phyloP scores from a whole-genome alignment of 768 basidiomycete species.

The Lentinula sp. region DNA sequence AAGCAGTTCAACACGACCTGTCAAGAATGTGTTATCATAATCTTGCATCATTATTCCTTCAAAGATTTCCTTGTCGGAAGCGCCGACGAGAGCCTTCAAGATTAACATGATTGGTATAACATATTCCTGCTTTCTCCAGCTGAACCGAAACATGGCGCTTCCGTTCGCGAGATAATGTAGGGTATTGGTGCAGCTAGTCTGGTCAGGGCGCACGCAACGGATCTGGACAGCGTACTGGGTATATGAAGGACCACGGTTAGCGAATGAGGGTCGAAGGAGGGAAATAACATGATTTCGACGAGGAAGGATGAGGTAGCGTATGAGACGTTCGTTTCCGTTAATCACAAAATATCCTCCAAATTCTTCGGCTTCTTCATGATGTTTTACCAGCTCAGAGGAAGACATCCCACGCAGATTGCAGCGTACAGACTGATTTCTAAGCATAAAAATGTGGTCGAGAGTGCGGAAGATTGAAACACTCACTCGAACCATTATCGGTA shows the following conservation, averaged over 20 bases:
- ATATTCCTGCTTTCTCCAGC: constrained; percentile 97
- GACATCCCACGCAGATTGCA: constrained; percentile 88
- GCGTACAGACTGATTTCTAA: constrained; percentile 61
- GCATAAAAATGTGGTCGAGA: background rate
- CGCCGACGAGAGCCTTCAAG: constrained; percentile 86
- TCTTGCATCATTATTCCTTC: constrained; percentile 96
- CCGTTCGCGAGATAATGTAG: constrained; percentile 98
- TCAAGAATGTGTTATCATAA: constrained; percentile 94
- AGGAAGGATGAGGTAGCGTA: constrained; percentile 94
- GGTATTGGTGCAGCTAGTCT: constrained; percentile 89
- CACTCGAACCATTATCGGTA: constrained; percentile 97
- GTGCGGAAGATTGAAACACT: constrained; percentile 22
- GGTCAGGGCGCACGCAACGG: constrained; percentile 89
- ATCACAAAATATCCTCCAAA: constrained; percentile 99
- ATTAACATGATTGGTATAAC: constrained; percentile 96
- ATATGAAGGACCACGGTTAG: constrained; percentile 91
- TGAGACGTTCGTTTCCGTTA: constrained; percentile 98
- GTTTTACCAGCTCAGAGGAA: constrained; percentile 78
- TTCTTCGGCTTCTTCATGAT: constrained; percentile 96
- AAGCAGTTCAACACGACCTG: constrained; percentile 92
- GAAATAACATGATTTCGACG: constrained; percentile 94
- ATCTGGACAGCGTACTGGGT: constrained; percentile 93
- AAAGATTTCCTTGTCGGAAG: constrained; percentile 95
- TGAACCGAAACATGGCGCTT: constrained; percentile 94
- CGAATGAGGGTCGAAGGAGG: constrained; percentile 85